Evolutionary conservation across 1,284 basidiomycete species (phyloP), one percentile per base, ranked within the genome.

Genomic region (Uromyces viciae-fabae): DNA sequence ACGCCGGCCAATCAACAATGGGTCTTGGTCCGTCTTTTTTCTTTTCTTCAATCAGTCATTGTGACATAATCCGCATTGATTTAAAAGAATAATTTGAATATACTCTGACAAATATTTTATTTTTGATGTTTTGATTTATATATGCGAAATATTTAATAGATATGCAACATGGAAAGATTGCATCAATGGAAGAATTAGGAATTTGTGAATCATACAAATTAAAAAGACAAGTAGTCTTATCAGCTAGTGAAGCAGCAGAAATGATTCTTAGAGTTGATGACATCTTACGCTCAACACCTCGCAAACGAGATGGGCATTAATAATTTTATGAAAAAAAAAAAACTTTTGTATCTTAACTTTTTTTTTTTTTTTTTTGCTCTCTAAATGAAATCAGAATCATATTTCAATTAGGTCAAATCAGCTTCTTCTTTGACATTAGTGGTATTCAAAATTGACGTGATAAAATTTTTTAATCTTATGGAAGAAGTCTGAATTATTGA

Each of bases 161-260:
- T 86, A 94, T 99, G 92, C 90, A 94, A 72, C 85, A 90, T 46
- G 97, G 94, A 14, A 88, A 88, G 1, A 91, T 99, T 74, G 94
- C 90, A 0, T 95, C 93, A 17, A 99, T 99, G 97, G 89, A 87
- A 83, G 87, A 91, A 75, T 88, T 95, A 5, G 97, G 96, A 54
- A 88, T 99, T 56, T 97, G 95, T 0, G 96, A 99, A 88, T 94
- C 93, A 84, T 99, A 94, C 88, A 99, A 99, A 89, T 89, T 99
- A 83, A 99, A 99, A 88, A 89, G 92, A 62, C 95, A 98, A 87
- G 95, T 99, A 0, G 92, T 99, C 3, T 88, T 94, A 75, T 95
- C 93, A 84, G 95, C 97, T 0, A 95, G 91, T 82, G 97, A 99
- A 86, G 97, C 96, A 11, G 93, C 94, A 1, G 97, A 99, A 88